Percentiles rank a stretch among this genome's conserved stretches.
These are phyloP conservation scores for Thuja plicata DNA, from an alignment of 83 land plant species.

Conservation along the genomic window DNA sequence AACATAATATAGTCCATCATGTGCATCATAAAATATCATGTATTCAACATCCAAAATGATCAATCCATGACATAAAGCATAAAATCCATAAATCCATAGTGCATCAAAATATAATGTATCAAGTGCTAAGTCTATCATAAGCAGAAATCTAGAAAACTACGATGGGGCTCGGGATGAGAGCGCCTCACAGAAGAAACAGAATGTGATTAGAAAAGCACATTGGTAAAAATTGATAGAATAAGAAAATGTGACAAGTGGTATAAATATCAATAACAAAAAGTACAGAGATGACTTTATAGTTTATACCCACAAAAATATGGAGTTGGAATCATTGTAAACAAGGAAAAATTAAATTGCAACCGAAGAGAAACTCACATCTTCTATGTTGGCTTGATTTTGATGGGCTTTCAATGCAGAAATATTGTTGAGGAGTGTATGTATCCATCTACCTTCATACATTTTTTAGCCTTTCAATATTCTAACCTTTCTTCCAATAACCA, in stretches of 20 bases:
- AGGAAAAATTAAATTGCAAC: neutral
- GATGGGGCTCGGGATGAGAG: too few relatives aligned
- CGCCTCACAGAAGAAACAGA: too few relatives aligned
- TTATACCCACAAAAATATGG: too few relatives aligned
- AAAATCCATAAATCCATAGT: too few relatives aligned
- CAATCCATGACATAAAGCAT: too few relatives aligned
- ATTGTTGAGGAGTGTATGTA: neutral
- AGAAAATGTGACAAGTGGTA: neutral
- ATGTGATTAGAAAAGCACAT: neutral
- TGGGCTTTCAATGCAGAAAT: slow-evolving; percentile 6
- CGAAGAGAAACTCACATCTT: slow-evolving; percentile 6
- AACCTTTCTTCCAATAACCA: slow-evolving; percentile 8
- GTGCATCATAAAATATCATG: too few relatives aligned
- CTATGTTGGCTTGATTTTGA: slow-evolving; percentile 6
- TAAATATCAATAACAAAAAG: neutral
- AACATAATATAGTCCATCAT: too few relatives aligned
- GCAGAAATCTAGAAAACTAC: too few relatives aligned
- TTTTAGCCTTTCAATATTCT: slow-evolving; percentile 9
- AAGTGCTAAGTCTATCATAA: too few relatives aligned
- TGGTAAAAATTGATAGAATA: neutral
- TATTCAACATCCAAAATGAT: too few relatives aligned
- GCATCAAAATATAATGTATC: too few relatives aligned
- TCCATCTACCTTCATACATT: neutral
- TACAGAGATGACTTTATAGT: too few relatives aligned
- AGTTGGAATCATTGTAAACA: neutral